Percentiles rank a stretch among this genome's conserved stretches.
Conservation (phyloP, 1,284 basidiomycete genomes). For the Xerocomus subilludens region DNA sequence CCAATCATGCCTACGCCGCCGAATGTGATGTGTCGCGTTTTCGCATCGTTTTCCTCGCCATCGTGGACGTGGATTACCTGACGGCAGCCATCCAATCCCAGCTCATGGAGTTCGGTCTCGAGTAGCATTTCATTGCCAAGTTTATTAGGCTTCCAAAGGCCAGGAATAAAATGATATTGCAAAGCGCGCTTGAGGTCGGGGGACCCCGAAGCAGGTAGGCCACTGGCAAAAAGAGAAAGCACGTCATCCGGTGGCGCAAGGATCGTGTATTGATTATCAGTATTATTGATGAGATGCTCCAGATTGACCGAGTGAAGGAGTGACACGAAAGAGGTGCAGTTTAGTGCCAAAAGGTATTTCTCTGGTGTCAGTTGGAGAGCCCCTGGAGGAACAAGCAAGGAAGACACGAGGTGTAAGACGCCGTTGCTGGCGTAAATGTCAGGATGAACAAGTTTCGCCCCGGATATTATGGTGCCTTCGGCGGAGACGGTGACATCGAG, state of each 20-base stretch:
- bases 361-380: constrained; percentile 89
- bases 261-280: constrained; percentile 78
- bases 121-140: constrained; percentile 80
- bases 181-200: constrained; percentile 74
- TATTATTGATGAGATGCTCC: constrained; percentile 80
- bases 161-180: constrained; percentile 90
- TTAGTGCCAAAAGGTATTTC: constrained; percentile 90
- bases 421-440: constrained; percentile 96
- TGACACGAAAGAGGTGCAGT: constrained; percentile 92
- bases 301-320: constrained; percentile 87
- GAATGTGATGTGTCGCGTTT: constrained; percentile 76
- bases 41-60: constrained; percentile 59
- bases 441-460: constrained; percentile 70
- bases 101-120: constrained; percentile 79
- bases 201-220: constrained; percentile 72
- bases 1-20: constrained; percentile 86
- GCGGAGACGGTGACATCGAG: constrained; percentile 69
- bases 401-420: constrained; percentile 90
- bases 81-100: constrained; percentile 70
- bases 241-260: constrained; percentile 93
- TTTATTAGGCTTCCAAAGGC: constrained; percentile 75
- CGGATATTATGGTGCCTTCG: constrained; percentile 71
- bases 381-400: constrained; percentile 81
- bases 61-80: constrained; percentile 81
- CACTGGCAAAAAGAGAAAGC: constrained; percentile 66